These are phyloP conservation scores for Trifolium repens DNA, from an alignment of 306 rosid genomes.

Conservation along the genomic window DNA sequence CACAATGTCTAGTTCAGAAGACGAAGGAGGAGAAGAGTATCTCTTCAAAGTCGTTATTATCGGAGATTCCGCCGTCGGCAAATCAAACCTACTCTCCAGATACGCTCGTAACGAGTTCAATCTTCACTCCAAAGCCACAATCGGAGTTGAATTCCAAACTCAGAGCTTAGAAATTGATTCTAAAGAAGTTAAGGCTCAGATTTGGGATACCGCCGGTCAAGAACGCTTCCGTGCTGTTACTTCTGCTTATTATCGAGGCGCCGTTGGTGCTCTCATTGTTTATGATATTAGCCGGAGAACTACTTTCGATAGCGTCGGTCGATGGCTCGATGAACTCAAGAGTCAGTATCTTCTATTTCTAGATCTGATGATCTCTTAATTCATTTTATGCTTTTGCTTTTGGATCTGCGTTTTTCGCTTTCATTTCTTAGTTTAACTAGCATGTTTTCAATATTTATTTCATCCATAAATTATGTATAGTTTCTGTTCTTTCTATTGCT, in stretches of 20 bases:
- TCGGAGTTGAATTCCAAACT: constrained; percentile 93
- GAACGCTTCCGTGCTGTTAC: constrained; percentile 96
- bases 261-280: constrained; percentile 88
- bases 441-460: neutral
- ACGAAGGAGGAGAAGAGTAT: constrained; percentile 87
- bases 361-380: constrained; percentile 32
- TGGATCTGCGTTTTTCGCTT: neutral
- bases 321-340: constrained; percentile 97
- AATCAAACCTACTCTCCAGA: constrained; percentile 81
- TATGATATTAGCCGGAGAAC: constrained; percentile 85
- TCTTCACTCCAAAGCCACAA: constrained; percentile 89
- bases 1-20: constrained; percentile 79
- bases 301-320: constrained; percentile 81
- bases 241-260: constrained; percentile 92
- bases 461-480: neutral
- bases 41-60: constrained; percentile 93
- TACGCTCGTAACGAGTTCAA: constrained; percentile 91
- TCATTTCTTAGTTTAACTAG: neutral
- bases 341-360: constrained; percentile 44
- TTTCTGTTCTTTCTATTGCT: neutral
- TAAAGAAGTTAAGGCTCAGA: constrained; percentile 93
- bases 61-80: constrained; percentile 89
- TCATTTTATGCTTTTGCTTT: neutral
- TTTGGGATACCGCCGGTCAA: constrained; percentile 99
- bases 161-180: constrained; percentile 82